Conservation (phyloP, 2,329 filamentous ascomycete species). For the Paradendryphiella salina region DNA sequence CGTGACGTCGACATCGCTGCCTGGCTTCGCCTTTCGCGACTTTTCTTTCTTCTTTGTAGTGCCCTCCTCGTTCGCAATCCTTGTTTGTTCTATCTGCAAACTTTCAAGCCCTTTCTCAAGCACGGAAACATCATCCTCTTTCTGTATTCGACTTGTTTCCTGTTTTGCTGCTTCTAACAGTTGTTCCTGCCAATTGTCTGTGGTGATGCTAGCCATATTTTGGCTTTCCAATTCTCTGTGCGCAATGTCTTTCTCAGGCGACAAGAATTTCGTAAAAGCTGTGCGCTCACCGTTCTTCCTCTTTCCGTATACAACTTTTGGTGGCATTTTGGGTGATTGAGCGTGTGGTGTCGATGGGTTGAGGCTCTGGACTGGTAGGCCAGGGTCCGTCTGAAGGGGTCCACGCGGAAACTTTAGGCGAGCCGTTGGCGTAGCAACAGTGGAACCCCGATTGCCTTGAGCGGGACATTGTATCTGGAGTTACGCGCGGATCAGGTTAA, state of each 20-base stretch:
- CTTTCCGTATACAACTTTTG: constrained; percentile 32
- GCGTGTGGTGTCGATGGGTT: constrained; percentile 7
- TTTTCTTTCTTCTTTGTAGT: constrained; percentile 12
- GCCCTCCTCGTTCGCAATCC: constrained; percentile 7
- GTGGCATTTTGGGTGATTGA: constrained; percentile 23
- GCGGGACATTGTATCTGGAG: not conserved
- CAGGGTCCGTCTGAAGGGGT: constrained; percentile 5
- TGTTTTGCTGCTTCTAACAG: constrained; percentile 7
- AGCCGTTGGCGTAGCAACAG: constrained; percentile 9
- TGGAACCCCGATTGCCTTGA: not conserved
- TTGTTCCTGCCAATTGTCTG: constrained; percentile 9
- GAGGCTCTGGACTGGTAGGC: not conserved
- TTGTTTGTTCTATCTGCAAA: constrained; percentile 11
- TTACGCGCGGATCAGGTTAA: not conserved
- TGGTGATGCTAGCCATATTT: constrained; percentile 3
- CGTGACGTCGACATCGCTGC: not conserved
- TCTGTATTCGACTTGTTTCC: not conserved
- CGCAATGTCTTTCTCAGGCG: constrained; percentile 31
- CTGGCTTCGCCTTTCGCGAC: constrained; percentile 5
- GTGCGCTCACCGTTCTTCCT: constrained; percentile 32
- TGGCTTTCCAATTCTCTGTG: not conserved
- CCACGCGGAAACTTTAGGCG: constrained; percentile 15
- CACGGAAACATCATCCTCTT: not conserved
- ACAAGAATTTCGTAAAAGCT: constrained; percentile 33
- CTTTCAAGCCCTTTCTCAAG: constrained; percentile 10